Conservation (phyloP, 352 stramenopile genomes). For the Plasmopara halstedii region DNA sequence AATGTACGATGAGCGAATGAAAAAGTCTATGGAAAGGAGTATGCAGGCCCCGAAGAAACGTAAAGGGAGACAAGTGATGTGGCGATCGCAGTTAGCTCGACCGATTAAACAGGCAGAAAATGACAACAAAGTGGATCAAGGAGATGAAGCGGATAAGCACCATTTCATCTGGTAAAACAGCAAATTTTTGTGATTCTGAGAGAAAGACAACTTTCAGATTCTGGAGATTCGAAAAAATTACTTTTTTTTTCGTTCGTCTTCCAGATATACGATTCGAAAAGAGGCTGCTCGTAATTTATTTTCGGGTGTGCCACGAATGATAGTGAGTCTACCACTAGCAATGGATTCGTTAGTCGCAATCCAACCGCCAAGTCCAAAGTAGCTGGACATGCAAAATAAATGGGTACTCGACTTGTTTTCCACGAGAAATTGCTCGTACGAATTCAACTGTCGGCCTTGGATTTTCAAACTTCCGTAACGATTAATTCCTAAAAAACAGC, state of each 20-base stretch:
- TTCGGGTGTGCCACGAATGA: conserved; percentile 50
- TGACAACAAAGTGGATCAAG: conserved; percentile 73
- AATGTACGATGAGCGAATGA: conserved; percentile 91
- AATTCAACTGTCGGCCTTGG: conserved; percentile 44
- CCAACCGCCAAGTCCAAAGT: conserved; percentile 69
- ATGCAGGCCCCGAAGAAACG: conserved; percentile 92
- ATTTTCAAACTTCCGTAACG: conserved; percentile 62
- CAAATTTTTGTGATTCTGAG: too few species aligned
- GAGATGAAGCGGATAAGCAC: conserved; percentile 75
- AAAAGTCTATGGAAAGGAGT: conserved; percentile 90
- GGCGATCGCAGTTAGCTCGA: conserved; percentile 75
- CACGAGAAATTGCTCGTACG: conserved; percentile 73
- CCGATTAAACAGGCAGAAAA: conserved; percentile 73
- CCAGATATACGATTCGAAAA: conserved; percentile 55
- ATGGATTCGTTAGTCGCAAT: conserved; percentile 19
- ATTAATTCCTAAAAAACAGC: conserved; percentile 64
- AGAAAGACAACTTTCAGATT: background rate
- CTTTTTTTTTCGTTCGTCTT: conserved; percentile 16
- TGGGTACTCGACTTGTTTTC: conserved; percentile 41
- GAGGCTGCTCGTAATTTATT: conserved; percentile 53
- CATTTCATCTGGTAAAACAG: conserved; percentile 67
- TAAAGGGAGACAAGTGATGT: conserved; percentile 90
- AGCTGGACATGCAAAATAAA: conserved; percentile 62
- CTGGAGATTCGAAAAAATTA: background rate
- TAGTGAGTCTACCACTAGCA: conserved; percentile 22